Base-by-base conservation (phyloP, 345 rosid genomes). In the Odontarrhena argentea region DNA sequence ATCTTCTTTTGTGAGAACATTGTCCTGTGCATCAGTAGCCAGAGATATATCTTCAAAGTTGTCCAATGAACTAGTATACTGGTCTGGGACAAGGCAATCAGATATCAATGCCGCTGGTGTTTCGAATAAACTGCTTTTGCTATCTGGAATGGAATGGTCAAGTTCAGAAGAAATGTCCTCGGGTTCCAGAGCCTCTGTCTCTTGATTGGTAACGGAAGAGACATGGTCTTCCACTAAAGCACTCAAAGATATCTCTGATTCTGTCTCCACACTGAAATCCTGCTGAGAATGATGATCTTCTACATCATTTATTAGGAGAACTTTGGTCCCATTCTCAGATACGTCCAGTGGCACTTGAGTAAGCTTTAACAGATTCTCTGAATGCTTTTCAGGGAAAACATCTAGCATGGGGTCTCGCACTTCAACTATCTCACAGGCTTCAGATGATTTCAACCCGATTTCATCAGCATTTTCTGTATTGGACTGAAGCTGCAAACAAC, bases 231-330 rank as follows among this genome's bases (percentile, higher is more conserved):
- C 74, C 12, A 69, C 60, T 34, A 60, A 26, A 69, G 37, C 67
- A 43, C 67, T 69, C n/a, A 69, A 60, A 50, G 67, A 69, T 38
- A 69, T 41, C 46, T 60, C 74, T 41, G 74, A 60, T 22, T 14
- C 67, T 42, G 74, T 50, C 46, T 69, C 74, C 15, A 34, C 67
- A 69, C 1, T 32, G 15, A 8, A 51, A 60, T 22, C 46, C 34
- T 60, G 51, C n/a, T 59, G 52, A 30, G 26, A 50, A 42, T 51
- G 26, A 43, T 43, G 12, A 64, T 50, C 47, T 24, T 63, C 68
- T 24, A 2, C 37, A 15, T 64, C 9, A 64, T 38, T 40, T 63
- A 36, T 48, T 7, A 5, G 25, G 12, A 49, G 46, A 50, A 9
- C 45, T 11, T 18, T 40, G 51, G 8, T 18, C 26, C 28, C 58